Evolutionary conservation across 306 rosid genomes (phyloP).

Genomic region (Calophaca sinica): DNA sequence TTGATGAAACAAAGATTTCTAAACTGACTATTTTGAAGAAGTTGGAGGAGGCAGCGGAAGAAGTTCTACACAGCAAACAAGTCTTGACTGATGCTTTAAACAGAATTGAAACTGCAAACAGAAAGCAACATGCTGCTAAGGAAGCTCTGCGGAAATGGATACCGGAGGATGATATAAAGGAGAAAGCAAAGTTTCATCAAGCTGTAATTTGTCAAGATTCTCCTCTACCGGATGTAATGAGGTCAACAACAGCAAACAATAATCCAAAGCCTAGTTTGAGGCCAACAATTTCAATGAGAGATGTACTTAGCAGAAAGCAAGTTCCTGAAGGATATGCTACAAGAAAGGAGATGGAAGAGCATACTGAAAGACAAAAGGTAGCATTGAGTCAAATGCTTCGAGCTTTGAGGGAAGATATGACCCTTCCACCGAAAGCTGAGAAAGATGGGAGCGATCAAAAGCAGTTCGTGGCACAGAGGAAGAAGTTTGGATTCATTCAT

Average conservation of each 20-base stretch:
- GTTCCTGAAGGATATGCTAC: conserved; percentile 62
- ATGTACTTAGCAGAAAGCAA: conserved; percentile 89
- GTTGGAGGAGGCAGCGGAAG: conserved; percentile 84
- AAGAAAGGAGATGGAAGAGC: conserved; percentile 61
- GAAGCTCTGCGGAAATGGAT: conserved; percentile 78
- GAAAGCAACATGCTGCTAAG: conserved; percentile 74
- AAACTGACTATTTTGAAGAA: conserved; percentile 64
- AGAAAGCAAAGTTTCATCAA: conserved; percentile 50
- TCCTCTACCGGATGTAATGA: conserved; percentile 53
- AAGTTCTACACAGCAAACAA: conserved; percentile 72
- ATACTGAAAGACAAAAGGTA: conserved; percentile 68
- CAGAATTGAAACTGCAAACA: conserved; percentile 76
- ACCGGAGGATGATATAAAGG: conserved; percentile 60
- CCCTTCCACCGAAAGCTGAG: conserved; percentile 68
- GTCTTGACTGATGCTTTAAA: conserved; percentile 82
- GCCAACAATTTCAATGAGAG: conserved; percentile 84
- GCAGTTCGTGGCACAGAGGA: conserved; percentile 62
- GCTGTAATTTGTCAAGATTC: conserved; percentile 51
- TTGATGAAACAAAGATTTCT: conserved; percentile 62
- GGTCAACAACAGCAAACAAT: conserved; percentile 45
- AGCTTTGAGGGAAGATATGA: conserved; percentile 81
- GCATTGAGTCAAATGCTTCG: conserved; percentile 94
- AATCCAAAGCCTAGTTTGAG: conserved; percentile 64
- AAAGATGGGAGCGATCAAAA: conserved; percentile 66
- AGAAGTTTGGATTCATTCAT: conserved; percentile 93